Evolutionary conservation across 768 basidiomycete genomes (phyloP), one percentile per base, ranked within the genome.

Genomic region (Mycena chlorophos): DNA sequence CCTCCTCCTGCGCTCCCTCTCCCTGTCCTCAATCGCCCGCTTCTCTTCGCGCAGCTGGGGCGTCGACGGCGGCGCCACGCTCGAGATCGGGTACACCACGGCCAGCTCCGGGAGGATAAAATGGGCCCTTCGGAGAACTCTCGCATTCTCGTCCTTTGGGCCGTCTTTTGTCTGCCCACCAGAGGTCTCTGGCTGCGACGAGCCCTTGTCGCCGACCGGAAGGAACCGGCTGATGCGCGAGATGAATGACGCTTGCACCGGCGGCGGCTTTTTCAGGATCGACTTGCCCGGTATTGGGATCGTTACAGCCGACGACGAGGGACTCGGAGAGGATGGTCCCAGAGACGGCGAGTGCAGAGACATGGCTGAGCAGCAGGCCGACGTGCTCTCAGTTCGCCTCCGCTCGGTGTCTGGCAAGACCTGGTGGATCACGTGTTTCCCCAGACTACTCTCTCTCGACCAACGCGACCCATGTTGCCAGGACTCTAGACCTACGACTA

Each of bases 1-100:
- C 58, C 85, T 75, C 59, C 73, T 74, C 55, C 91, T 72, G 38
- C 89, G 74, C 73, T 88, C 87, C 2, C 75, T 72, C 70, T 94
- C 92, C 48, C 81, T 76, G 52, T 87, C 86, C 71, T 91, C 89
- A 37, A 89, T 87, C n/a, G 83, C 81, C 54, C 79, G 76, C 71
- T 89, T 90, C 75, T 95, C 91, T 56, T 92, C 89, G 70, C 85
- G 86, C 49, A 93, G 75, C 2, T 81, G 80, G 0, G 87, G 86
- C 2, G 85, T 90, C 46, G 85, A 89, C 1, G 95, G 95, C 5
- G 96, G 91, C 49, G 89, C 89, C 16, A 86, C 63, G 1, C 87
- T 84, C 25, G 88, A 89, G 68, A 98, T 95, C 0, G 94, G 94
- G 69, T 98, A 98, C 28, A 94, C 85, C 22, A 89, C 90, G 28